phyloP scores from a whole-genome alignment of 2,329 filamentous ascomycete genomes.

The Colletotrichum cuscutae region DNA sequence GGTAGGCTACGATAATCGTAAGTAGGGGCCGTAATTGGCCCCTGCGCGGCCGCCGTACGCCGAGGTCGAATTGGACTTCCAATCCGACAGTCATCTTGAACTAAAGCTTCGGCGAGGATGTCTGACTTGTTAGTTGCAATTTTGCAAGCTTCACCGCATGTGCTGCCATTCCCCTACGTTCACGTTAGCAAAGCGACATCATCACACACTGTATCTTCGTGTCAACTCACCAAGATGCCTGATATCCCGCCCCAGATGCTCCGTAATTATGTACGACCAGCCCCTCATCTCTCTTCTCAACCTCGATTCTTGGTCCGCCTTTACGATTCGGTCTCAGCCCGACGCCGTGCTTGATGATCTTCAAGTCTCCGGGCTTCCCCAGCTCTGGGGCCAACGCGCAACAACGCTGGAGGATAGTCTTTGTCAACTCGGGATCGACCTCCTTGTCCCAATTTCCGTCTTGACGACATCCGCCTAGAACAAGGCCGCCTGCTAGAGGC shows the following conservation, averaged over 20 bases:
- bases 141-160: slow-evolving; percentile 7
- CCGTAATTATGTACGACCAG: slow-evolving; percentile 43
- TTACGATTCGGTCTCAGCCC: slow-evolving; percentile 43
- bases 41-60: too few species aligned
- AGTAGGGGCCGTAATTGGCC: too few species aligned
- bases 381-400: slow-evolving; percentile 47
- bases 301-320: slow-evolving; percentile 45
- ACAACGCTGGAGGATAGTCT: slow-evolving; percentile 46
- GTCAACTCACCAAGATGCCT: slow-evolving; percentile 38
- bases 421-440: slow-evolving; percentile 42
- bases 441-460: slow-evolving; percentile 45
- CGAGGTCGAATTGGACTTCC: too few species aligned
- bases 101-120: slow-evolving; percentile 2
- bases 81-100: too few species aligned
- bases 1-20: too few species aligned
- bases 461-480: slow-evolving; percentile 46
- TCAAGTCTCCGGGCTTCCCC: slow-evolving; percentile 45
- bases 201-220: too few species aligned
- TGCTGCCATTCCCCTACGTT: slow-evolving; percentile 26
- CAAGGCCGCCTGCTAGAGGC: slow-evolving; percentile 45
- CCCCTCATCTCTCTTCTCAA: slow-evolving; percentile 37
- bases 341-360: slow-evolving; percentile 45
- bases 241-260: slow-evolving; percentile 42
- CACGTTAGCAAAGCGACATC: background rate
- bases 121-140: background rate